Evolutionary conservation across 1,284 basidiomycete species (phyloP), one percentile per base, ranked within the genome.

Genomic region (Ustilago hordei): DNA sequence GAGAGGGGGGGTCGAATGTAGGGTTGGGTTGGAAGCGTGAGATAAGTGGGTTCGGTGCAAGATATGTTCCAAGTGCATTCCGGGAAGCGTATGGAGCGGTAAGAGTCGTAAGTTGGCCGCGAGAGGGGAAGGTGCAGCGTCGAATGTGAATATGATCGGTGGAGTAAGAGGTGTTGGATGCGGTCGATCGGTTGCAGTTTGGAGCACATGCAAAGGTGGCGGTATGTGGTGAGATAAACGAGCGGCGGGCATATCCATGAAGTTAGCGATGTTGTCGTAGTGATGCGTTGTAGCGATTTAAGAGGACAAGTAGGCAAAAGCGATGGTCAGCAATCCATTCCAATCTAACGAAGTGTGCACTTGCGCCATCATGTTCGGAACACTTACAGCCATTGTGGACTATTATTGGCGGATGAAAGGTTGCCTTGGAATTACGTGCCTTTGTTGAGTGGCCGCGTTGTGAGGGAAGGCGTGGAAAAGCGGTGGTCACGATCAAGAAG

Each of bases 351-450:
- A 43, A 8, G 4, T 31, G 23, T n/a, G 8, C 23, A 28, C 23
- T 28, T 28, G 23, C 23, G 23, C 23, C 23, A 28, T 3, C 3
- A 28, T 28, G n/a, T 35, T 17, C 32, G 12, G 23, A 54, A 11
- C 31, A 71, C 69, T 66, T 71, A 71, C 69, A 66, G 69, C 69
- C 69, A 71, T 71, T 66, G 17, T 71, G 55, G 36, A 7, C 28
- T 54, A 4, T 55, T 60, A 54, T 57, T 17, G 28, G 28, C 47
- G 17, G 23, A 8, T 6, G 2, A 15, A n/a, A 4, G 34, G 3
- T 36, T 23, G 11, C 1, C 32, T 55, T 12, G 23, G 6, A 19
- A 3, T 6, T 19, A 19, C 6, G 34, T 53, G 34, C 15, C 13
- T 32, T 31, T 13, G 31, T 15, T 23, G 28, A 7, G 31, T 9